Evolutionary conservation across 805 yeast genomes (phyloP).

Genomic region (Kurtzmaniella cleridarum): DNA sequence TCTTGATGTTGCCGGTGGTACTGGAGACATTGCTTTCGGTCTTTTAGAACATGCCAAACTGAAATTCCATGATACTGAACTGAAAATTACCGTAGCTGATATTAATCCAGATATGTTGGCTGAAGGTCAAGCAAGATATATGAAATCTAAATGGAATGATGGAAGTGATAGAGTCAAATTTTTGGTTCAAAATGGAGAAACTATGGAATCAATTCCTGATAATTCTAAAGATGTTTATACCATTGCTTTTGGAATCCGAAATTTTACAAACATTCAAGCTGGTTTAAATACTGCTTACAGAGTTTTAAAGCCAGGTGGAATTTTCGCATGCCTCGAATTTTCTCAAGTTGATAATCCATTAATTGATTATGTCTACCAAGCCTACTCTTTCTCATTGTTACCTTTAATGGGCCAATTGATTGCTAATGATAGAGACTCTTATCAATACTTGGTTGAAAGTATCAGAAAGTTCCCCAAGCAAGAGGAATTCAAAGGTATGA

Average conservation of each 20-base stretch:
- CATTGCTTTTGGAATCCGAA: constrained; percentile 95
- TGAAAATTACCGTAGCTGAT: constrained; percentile 88
- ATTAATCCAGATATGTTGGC: constrained; percentile 93
- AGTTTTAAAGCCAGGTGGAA: constrained; percentile 95
- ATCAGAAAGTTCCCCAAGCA: constrained; percentile 89
- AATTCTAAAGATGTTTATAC: constrained; percentile 93
- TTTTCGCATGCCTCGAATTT: constrained; percentile 93
- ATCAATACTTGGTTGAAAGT: constrained; percentile 93
- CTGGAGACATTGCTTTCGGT: constrained; percentile 97
- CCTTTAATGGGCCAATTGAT: constrained; percentile 95
- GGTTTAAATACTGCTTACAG: constrained; percentile 95
- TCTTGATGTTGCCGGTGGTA: constrained; percentile 97
- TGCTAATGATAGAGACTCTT: constrained; percentile 93
- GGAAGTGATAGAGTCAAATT: constrained; percentile 62
- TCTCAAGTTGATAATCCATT: constrained; percentile 81
- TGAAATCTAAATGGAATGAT: constrained; percentile 55
- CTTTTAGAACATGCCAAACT: constrained; percentile 83
- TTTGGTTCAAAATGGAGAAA: constrained; percentile 89
- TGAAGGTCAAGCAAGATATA: constrained; percentile 81
- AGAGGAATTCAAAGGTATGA: constrained; percentile 86
- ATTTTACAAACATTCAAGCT: constrained; percentile 90
- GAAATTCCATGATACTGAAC: constrained; percentile 65
- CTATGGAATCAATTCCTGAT: constrained; percentile 74
- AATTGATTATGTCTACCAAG: constrained; percentile 72
- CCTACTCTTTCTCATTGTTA: constrained; percentile 80